These are phyloP conservation scores for Olyra latifolia DNA, from an alignment of 176 grass and related monocot species.

Conservation along the genomic window DNA sequence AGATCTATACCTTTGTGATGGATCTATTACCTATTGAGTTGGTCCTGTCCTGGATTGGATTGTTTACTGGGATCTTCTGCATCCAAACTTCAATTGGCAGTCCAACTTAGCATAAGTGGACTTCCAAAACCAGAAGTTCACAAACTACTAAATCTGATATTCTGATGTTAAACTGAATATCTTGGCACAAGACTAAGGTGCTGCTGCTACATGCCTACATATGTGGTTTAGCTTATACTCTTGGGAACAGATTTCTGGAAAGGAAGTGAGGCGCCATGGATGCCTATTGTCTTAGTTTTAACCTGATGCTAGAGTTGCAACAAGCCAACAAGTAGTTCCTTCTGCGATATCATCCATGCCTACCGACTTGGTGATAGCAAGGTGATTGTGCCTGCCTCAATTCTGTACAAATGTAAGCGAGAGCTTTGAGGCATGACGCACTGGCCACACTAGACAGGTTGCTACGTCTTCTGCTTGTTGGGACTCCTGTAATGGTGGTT, in stretches of 20 bases:
- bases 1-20: not conserved
- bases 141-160: not conserved
- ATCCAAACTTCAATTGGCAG: slow-evolving; percentile 20
- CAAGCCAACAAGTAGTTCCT: not conserved
- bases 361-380: not conserved
- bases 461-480: not conserved
- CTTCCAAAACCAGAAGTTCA: not conserved
- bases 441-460: not conserved
- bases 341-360: not conserved
- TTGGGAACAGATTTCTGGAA: not conserved
- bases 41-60: not conserved
- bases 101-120: not conserved
- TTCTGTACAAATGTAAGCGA: not conserved
- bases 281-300: not conserved
- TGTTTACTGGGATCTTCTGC: slow-evolving; percentile 1
- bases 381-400: not conserved
- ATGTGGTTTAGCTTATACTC: not conserved
- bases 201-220: slow-evolving; percentile 5
- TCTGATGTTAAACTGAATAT: slow-evolving; percentile 2
- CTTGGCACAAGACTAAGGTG: not conserved
- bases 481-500: not conserved
- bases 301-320: not conserved
- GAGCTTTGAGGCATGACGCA: not conserved
- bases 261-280: not conserved
- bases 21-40: slow-evolving; percentile 21